phyloP scores from a whole-genome alignment of 371 early-diverging fungal species.

The Mucor piriformis region DNA sequence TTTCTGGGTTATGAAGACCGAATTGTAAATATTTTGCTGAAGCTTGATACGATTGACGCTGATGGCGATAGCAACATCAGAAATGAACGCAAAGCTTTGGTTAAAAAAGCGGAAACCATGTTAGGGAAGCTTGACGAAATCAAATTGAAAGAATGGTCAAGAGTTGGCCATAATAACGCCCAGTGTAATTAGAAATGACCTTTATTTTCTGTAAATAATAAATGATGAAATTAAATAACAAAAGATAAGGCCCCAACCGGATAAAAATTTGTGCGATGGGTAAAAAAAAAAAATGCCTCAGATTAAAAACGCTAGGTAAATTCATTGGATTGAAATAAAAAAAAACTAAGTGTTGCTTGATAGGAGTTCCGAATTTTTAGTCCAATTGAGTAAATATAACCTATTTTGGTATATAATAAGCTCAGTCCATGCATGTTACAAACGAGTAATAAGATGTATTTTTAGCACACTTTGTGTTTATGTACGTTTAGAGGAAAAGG shows the following conservation, averaged over 20 bases:
- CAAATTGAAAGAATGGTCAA: slow-evolving; percentile 52
- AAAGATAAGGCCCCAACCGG: neutral
- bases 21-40: slow-evolving; percentile 35
- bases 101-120: slow-evolving; percentile 36
- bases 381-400: neutral
- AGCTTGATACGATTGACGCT: slow-evolving; percentile 43
- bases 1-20: slow-evolving; percentile 39
- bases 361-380: no score
- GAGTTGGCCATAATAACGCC: slow-evolving; percentile 16
- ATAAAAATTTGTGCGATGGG: neutral
- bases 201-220: neutral
- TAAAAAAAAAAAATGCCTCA: no score
- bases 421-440: neutral
- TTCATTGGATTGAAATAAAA: no score
- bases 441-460: neutral
- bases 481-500: neutral
- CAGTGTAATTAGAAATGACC: slow-evolving; percentile 7
- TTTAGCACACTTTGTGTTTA: neutral
- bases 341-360: no score
- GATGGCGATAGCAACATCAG: slow-evolving; percentile 42
- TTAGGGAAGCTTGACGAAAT: slow-evolving; percentile 40
- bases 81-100: slow-evolving; percentile 37
- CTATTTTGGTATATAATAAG: neutral
- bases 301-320: no score
- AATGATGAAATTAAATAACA: neutral